Evolutionary conservation across 495 filamentous ascomycete genomes (phyloP), one percentile per base, ranked within the genome.

Genomic region (Neurospora sp.): DNA sequence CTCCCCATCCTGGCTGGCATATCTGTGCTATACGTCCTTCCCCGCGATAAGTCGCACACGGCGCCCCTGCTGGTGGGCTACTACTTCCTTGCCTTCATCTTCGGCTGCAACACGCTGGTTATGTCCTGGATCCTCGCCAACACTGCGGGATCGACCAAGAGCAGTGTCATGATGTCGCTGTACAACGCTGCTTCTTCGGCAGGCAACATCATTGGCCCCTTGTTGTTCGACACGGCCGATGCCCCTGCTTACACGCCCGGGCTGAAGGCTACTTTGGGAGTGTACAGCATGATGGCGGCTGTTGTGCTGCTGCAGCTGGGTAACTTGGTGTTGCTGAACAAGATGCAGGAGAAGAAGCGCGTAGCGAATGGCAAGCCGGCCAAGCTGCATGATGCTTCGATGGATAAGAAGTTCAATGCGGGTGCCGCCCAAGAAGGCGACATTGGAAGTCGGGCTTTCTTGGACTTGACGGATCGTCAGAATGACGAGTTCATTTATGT

Each of bases 111-210:
- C 48, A 81, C 84, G 0, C 71, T 86, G 37, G 81, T 83, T 39
- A 80, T 86, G 12, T 81, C 82, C 22, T 87, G 85, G 85, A 77
- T 86, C 4, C 76, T 86, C 5, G 83, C 82, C 9, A 89, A 93
- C 77, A 89, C 91, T 0, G 91, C 89, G 2, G 92, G 91, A 0
- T 87, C 88, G n/a, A 93, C 91, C 4, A 94, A 94, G 81, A 89
- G 88, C 73, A 85, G 86, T 0, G 79, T 84, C 37, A 81, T 87
- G 40, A 87, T 89, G 83, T 85, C 88, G 12, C 80, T 92, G n/a
- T 84, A 90, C 68, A 85, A 88, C 37, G 89, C 84, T 4, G 86
- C 86, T 3, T 88, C 90, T 70, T 87, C 87, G 27, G 80, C 87
- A 3, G 91, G 91, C 7, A 91, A 88, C 72, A 90, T 92, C 68